Percentiles rank a stretch among this genome's conserved stretches.
phyloP scores from a whole-genome alignment of 768 basidiomycete species.

The Kwoniella newhampshirensis region DNA sequence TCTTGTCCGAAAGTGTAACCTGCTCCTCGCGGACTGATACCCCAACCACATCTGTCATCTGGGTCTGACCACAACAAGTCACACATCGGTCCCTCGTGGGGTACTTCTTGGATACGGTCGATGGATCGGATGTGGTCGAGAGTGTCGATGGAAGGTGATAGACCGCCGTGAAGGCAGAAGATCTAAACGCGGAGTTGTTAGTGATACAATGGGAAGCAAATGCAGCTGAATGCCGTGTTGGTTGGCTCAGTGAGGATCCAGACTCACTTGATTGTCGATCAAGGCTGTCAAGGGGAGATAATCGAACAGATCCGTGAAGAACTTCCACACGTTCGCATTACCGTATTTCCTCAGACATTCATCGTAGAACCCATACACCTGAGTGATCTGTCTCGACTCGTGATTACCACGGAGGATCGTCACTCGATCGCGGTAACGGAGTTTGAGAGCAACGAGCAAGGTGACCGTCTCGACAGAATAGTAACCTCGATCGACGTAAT shows the following conservation, averaged over 20 bases:
- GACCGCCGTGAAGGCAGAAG: slow-evolving; percentile 96
- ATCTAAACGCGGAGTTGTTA: slow-evolving; percentile 61
- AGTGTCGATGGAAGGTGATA: slow-evolving; percentile 98
- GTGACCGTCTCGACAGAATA: slow-evolving; percentile 99
- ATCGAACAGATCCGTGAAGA: slow-evolving; percentile 98
- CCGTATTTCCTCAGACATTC: slow-evolving; percentile 99
- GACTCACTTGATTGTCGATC: slow-evolving; percentile 96
- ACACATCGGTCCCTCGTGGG: slow-evolving; percentile 99
- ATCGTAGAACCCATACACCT: slow-evolving; percentile 99
- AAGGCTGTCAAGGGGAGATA: slow-evolving; percentile 94
- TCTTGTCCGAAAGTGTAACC: slow-evolving; percentile 99
- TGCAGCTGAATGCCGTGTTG: no score
- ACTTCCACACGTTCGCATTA: slow-evolving; percentile 99
- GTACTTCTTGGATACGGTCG: slow-evolving; percentile 98
- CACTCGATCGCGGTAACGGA: slow-evolving; percentile 96
- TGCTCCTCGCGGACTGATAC: slow-evolving; percentile 96
- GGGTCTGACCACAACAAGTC: slow-evolving; percentile 99
- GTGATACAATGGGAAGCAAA: neutral
- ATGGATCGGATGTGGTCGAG: slow-evolving; percentile 98
- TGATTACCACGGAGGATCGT: slow-evolving; percentile 98
- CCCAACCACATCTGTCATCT: slow-evolving; percentile 99
- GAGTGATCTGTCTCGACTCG: slow-evolving; percentile 98
- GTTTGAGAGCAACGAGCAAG: slow-evolving; percentile 91
- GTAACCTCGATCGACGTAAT: slow-evolving; percentile 98
- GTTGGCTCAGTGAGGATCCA: no score